These are phyloP conservation scores for Podaxis sp. DNA, from an alignment of 768 basidiomycete genomes.

Conservation along the genomic window DNA sequence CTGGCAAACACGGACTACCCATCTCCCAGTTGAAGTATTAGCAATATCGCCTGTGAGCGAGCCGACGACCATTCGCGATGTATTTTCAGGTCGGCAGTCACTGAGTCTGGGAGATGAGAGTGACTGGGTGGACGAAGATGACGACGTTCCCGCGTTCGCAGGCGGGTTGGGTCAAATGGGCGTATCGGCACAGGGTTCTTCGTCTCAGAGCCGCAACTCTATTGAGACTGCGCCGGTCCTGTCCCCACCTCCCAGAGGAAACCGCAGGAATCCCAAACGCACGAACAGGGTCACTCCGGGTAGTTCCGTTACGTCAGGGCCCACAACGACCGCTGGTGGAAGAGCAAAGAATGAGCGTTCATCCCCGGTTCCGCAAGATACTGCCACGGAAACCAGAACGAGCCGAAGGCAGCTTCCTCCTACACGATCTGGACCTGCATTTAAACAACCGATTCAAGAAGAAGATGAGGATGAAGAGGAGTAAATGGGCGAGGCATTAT, in stretches of 20 bases:
- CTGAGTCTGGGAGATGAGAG: conserved; percentile 70
- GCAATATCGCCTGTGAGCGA: conserved; percentile 60
- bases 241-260: conserved; percentile 53
- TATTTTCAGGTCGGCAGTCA: conserved; percentile 72
- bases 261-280: conserved; percentile 36
- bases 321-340: conserved; percentile 23
- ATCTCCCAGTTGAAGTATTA: conserved; percentile 75
- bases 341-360: conserved; percentile 56
- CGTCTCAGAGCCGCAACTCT: conserved; percentile 35
- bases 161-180: conserved; percentile 77
- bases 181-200: conserved; percentile 28
- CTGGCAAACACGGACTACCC: conserved; percentile 69
- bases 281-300: conserved; percentile 23
- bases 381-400: conserved; percentile 45
- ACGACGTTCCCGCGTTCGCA: conserved; percentile 69
- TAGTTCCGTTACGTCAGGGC: conserved; percentile 19
- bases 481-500: conserved; percentile 26
- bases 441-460: conserved; percentile 74
- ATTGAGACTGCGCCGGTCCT: conserved; percentile 33
- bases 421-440: conserved; percentile 69
- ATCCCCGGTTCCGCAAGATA: conserved; percentile 60
- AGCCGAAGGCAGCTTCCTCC: conserved; percentile 70
- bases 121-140: conserved; percentile 89
- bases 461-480: conserved; percentile 82
- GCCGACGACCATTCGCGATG: conserved; percentile 63